phyloP scores from a whole-genome alignment of 192 early-diverging fungal genomes.

The Diversispora epigaea region DNA sequence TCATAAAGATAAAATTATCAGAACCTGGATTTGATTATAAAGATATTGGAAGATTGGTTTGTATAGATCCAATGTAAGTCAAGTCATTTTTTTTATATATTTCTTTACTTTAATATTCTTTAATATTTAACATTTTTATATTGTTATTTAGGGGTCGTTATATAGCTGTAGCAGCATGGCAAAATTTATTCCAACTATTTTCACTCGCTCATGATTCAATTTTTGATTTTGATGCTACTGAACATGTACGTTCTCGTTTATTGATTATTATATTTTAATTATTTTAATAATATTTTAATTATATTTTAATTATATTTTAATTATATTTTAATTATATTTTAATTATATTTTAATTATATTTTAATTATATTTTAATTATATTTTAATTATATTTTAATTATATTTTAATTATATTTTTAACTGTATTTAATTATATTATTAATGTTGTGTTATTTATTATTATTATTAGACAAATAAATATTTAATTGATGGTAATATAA shows the following conservation, averaged over 20 bases:
- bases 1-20: neutral
- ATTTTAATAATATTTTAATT: neutral
- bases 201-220: neutral
- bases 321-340: no score
- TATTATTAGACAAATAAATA: slow-evolving; percentile 14
- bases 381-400: no score
- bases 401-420: no score
- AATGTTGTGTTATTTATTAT: neutral
- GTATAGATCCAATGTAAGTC: slow-evolving; percentile 20
- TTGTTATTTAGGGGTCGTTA: neutral
- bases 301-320: neutral
- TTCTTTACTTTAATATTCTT: neutral
- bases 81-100: neutral
- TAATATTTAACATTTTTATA: neutral
- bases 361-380: no score
- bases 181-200: slow-evolving; percentile 16
- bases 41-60: neutral
- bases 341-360: slow-evolving; percentile 12
- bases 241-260: neutral
- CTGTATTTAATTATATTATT: neutral
- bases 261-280: no score
- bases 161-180: slow-evolving; percentile 25
- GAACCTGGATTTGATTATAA: slow-evolving; percentile 20
- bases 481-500: neutral
- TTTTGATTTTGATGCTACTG: slow-evolving; percentile 2